These are phyloP conservation scores for Xylaria sp. DNA, from an alignment of 495 filamentous ascomycete genomes.

Conservation along the genomic window DNA sequence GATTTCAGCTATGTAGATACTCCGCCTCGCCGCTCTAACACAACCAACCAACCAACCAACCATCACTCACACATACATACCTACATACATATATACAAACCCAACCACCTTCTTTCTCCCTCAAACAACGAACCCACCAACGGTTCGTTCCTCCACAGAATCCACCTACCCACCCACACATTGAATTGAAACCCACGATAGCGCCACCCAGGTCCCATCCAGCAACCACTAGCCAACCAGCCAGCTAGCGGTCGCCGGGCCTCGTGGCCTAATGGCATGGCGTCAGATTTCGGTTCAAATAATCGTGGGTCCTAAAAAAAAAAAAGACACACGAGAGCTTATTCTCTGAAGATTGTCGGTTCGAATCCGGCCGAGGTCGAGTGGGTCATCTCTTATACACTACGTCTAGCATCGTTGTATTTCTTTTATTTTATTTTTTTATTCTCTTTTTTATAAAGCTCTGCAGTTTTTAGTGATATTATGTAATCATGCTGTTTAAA, in stretches of 20 bases:
- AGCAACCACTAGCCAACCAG: slow-evolving; percentile 6
- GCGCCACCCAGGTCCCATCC: too few relatives aligned
- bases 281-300: slow-evolving; percentile 22
- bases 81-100: too few relatives aligned
- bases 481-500: not conserved
- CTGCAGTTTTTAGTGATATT: not conserved
- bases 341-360: slow-evolving; percentile 23
- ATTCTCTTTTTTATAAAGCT: not conserved
- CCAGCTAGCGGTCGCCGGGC: slow-evolving; percentile 4
- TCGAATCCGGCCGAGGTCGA: slow-evolving; percentile 25
- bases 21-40: slow-evolving; percentile 7
- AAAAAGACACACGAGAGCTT: not conserved
- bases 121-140: not conserved
- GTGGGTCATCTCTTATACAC: not conserved
- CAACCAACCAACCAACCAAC: not conserved
- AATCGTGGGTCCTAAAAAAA: too few relatives aligned
- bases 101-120: too few relatives aligned
- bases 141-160: not conserved
- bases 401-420: not conserved
- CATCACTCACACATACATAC: not conserved
- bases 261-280: slow-evolving; percentile 24
- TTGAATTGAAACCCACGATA: not conserved
- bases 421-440: not conserved
- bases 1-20: not conserved
- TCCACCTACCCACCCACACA: not conserved